These are phyloP conservation scores for Tetrapisispora iriomotensis DNA, from an alignment of 805 yeast genomes.

Conservation along the genomic window DNA sequence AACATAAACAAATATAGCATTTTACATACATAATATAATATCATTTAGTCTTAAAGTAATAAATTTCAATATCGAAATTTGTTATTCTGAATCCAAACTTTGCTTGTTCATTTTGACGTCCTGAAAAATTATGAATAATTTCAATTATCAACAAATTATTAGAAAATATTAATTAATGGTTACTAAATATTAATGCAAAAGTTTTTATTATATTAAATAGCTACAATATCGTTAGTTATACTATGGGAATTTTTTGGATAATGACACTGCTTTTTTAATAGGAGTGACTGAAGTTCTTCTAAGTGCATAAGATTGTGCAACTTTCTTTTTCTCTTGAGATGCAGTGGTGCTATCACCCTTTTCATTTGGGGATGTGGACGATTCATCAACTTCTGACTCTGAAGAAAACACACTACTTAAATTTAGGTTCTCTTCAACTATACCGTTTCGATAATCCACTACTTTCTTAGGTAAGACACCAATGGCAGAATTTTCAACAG, in stretches of 20 bases:
- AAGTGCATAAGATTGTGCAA: neutral
- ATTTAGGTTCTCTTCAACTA: neutral
- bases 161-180: too few relatives aligned
- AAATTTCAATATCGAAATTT: too few relatives aligned
- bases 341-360: neutral
- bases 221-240: neutral
- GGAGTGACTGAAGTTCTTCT: slow-evolving; percentile 3
- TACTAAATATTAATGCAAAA: slow-evolving; percentile 1
- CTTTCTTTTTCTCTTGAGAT: neutral
- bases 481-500: neutral
- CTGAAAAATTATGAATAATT: too few relatives aligned
- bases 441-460: neutral
- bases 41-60: too few relatives aligned
- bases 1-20: neutral
- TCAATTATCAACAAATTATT: too few relatives aligned
- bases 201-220: neutral
- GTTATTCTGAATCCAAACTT: too few relatives aligned
- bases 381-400: slow-evolving; percentile 4
- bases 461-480: neutral
- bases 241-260: neutral
- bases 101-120: too few relatives aligned
- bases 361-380: neutral
- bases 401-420: neutral
- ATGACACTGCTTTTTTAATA: neutral
- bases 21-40: neutral